Evolutionary conservation across 257 asterid genomes (phyloP).

Genomic region (Solanum corneliomulleri): DNA sequence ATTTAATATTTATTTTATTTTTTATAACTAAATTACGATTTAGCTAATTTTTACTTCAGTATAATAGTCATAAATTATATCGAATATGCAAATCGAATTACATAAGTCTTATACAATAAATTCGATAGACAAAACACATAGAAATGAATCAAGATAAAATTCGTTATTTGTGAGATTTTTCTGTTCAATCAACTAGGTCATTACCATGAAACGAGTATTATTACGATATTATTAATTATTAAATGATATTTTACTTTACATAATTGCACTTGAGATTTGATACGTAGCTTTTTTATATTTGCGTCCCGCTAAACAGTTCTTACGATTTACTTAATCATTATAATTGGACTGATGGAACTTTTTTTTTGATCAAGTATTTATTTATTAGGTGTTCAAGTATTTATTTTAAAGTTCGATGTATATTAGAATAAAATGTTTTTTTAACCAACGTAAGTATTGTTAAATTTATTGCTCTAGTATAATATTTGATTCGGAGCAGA

Average conservation of each 20-base stretch:
- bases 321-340: neutral
- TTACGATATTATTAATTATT: neutral
- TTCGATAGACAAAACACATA: accelerated
- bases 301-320: neutral
- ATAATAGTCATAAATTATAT: too few relatives aligned
- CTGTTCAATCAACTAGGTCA: neutral
- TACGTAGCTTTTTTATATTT: neutral
- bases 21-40: neutral
- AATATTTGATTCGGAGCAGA: too few relatives aligned
- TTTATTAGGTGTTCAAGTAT: too few relatives aligned
- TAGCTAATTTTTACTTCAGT: neutral
- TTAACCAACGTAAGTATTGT: neutral
- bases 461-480: neutral
- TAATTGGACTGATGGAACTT: neutral
- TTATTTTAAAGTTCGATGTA: too few relatives aligned
- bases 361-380: neutral
- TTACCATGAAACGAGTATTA: too few relatives aligned
- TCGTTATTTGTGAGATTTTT: neutral
- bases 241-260: neutral
- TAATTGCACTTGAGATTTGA: neutral
- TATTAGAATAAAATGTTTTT: neutral
- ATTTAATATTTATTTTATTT: neutral
- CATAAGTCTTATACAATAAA: neutral
- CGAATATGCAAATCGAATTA: too few relatives aligned
- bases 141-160: neutral